These are phyloP conservation scores for Centella asiatica DNA, from an alignment of 129 eudicot species.

Conservation along the genomic window DNA sequence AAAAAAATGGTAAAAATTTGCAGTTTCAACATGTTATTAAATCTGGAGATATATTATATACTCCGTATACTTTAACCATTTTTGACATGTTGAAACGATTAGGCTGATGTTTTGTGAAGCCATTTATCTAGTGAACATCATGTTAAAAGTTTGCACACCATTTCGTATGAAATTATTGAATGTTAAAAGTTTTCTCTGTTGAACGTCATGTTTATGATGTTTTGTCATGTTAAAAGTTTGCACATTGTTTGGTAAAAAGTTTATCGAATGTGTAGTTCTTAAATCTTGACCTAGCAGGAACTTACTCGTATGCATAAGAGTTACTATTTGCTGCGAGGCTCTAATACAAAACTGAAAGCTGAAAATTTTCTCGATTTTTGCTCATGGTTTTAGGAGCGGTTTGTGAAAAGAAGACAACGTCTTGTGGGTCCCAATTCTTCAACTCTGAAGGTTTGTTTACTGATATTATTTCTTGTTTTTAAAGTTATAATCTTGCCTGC, in stretches of 20 bases:
- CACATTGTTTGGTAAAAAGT: neutral
- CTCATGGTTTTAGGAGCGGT: constrained; percentile 61
- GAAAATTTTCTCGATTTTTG: constrained; percentile 2
- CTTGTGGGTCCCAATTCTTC: constrained; percentile 78
- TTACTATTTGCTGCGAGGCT: no score
- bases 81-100: neutral
- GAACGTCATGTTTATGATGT: no score
- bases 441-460: constrained; percentile 67
- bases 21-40: neutral
- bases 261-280: neutral
- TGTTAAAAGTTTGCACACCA: no score
- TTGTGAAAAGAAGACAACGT: constrained; percentile 86
- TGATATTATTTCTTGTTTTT: neutral
- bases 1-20: neutral
- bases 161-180: no score
- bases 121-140: no score
- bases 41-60: neutral
- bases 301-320: no score
- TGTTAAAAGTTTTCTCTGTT: no score
- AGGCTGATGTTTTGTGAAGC: no score
- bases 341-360: no score
- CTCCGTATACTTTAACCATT: no score
- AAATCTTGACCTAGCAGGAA: neutral
- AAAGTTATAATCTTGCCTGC: neutral
- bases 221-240: no score